These are phyloP conservation scores for Pyrus pyrifolia DNA, from an alignment of 306 rosid genomes.

Conservation along the genomic window DNA sequence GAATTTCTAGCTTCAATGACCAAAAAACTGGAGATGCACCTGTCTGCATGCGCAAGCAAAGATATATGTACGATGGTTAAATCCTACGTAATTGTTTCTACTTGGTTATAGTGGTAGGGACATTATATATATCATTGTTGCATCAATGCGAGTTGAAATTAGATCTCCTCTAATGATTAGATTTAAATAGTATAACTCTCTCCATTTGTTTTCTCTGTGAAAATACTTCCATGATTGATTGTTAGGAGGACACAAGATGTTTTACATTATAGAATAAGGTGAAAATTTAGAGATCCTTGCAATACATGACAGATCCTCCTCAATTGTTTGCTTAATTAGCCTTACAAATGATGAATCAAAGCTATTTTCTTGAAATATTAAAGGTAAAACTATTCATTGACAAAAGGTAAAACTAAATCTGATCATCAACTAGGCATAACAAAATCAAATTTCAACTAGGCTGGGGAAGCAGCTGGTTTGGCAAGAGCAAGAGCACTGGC, in stretches of 20 bases:
- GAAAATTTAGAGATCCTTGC: no score
- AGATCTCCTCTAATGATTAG: no score
- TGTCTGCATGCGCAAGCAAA: no score
- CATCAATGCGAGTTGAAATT: neutral
- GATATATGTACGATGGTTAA: no score
- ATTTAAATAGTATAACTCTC: neutral
- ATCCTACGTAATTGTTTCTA: no score
- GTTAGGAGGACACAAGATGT: neutral
- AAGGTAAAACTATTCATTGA: neutral
- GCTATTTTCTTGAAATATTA: neutral
- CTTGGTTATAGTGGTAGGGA: neutral
- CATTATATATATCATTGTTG: neutral
- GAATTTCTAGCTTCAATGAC: no score
- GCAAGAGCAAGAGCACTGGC: slow-evolving; percentile 22
- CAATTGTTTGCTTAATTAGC: neutral
- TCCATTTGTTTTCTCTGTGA: neutral
- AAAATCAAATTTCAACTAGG: slow-evolving; percentile 19
- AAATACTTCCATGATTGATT: neutral
- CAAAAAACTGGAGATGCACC: no score
- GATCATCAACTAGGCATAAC: neutral
- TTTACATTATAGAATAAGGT: no score
- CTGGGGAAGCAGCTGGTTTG: slow-evolving; percentile 4
- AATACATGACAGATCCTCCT: neutral
- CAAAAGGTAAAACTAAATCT: neutral
- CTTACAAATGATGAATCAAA: neutral